phyloP scores from a whole-genome alignment of 768 basidiomycete genomes.

The Trametes cubensis region DNA sequence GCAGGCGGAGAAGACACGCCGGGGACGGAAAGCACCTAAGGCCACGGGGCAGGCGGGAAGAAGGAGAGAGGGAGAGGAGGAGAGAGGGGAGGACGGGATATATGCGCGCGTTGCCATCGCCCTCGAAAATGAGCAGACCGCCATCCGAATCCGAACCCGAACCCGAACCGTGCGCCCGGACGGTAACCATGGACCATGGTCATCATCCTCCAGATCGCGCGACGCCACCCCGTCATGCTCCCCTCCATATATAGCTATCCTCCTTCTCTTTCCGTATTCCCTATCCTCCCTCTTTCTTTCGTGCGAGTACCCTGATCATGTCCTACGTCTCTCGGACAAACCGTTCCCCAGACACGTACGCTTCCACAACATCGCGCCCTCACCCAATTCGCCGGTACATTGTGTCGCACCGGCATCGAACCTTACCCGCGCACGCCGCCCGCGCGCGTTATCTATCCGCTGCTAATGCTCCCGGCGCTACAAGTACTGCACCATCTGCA shows the following conservation, averaged over 20 bases:
- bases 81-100: neutral
- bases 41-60: neutral
- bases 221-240: conserved; percentile 11
- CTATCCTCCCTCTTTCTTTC: neutral
- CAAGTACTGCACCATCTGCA: too few relatives aligned
- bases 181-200: conserved; percentile 19
- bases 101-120: conserved; percentile 16
- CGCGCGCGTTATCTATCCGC: neutral
- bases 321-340: too few relatives aligned
- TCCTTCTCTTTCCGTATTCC: neutral
- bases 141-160: neutral
- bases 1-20: neutral
- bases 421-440: neutral
- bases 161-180: neutral
- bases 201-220: neutral
- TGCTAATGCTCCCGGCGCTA: neutral
- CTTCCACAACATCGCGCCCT: neutral
- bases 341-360: neutral
- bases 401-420: neutral
- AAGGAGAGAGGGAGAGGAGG: neutral
- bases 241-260: conserved; percentile 9
- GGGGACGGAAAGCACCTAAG: neutral
- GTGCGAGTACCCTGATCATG: neutral
- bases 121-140: conserved; percentile 1
- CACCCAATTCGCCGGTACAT: neutral